Evolutionary conservation across 2,329 filamentous ascomycete genomes (phyloP).

Genomic region (Trichoderma semiorbis): DNA sequence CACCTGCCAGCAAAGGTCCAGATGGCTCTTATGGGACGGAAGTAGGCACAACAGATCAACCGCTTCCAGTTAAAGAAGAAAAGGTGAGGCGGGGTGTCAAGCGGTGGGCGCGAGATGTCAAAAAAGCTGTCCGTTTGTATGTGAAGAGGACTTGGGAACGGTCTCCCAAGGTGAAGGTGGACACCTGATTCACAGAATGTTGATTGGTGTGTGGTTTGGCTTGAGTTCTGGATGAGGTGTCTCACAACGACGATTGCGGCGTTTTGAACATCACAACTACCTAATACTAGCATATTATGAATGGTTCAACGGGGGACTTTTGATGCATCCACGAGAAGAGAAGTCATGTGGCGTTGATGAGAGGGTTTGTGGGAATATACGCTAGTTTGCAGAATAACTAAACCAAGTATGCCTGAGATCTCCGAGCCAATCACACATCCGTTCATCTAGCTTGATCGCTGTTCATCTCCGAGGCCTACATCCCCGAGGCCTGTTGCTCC

Average conservation of each 20-base stretch:
- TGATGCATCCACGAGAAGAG: background rate
- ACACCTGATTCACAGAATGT: conserved; percentile 9
- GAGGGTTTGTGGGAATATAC: background rate
- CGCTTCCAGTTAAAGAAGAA: conserved; percentile 20
- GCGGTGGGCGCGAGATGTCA: conserved; percentile 35
- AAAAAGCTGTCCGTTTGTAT: conserved; percentile 32
- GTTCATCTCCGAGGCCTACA: background rate
- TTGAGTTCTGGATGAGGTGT: conserved; percentile 4
- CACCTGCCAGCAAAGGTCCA: background rate
- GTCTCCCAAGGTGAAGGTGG: conserved; percentile 25
- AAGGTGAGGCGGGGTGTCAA: conserved; percentile 29
- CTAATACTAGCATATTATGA: background rate
- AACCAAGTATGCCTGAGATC: background rate
- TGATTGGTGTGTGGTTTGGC: background rate
- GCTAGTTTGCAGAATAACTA: conserved; percentile 5
- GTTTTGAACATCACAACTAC: conserved; percentile 17
- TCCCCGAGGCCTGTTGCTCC: background rate
- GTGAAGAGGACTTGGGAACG: conserved; percentile 34
- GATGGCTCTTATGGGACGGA: background rate
- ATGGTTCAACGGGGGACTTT: background rate
- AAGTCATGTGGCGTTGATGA: background rate
- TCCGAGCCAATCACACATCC: background rate
- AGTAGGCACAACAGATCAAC: conserved; percentile 2
- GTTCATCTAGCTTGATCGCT: background rate
- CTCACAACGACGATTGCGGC: background rate